phyloP scores from a whole-genome alignment of 495 filamentous ascomycete genomes.

The Chaetomium tenue region DNA sequence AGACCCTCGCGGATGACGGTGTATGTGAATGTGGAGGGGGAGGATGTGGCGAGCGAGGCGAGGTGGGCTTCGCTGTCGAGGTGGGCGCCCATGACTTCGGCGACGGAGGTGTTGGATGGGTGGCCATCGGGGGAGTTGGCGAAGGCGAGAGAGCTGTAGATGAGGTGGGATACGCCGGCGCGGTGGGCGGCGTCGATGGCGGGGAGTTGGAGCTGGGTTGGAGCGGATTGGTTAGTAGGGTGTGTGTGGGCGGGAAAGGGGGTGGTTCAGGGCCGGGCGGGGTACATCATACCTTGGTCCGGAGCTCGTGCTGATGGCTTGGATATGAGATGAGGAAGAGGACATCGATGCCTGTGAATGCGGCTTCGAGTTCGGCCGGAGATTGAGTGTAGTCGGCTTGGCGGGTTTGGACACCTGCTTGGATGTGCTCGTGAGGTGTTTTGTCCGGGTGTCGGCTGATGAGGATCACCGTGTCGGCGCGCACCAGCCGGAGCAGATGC shows the following conservation, averaged over 20 bases:
- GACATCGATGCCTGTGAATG: slow-evolving; percentile 44
- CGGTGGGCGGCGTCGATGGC: slow-evolving; percentile 59
- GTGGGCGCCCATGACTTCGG: slow-evolving; percentile 68
- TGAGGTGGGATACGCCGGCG: slow-evolving; percentile 60
- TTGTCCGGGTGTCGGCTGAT: slow-evolving; percentile 49
- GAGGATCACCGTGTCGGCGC: slow-evolving; percentile 43
- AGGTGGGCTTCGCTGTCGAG: slow-evolving; percentile 61
- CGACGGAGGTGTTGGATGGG: slow-evolving; percentile 27
- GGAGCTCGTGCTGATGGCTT: slow-evolving; percentile 33
- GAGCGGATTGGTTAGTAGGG: background rate
- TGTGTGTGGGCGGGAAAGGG: background rate
- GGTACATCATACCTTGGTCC: slow-evolving; percentile 29
- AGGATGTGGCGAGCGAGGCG: slow-evolving; percentile 30
- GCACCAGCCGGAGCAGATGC: slow-evolving; percentile 44
- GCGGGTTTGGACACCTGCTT: slow-evolving; percentile 37
- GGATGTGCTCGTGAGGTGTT: slow-evolving; percentile 27
- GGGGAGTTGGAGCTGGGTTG: slow-evolving; percentile 29
- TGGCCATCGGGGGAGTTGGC: too few species aligned
- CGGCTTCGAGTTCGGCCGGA: slow-evolving; percentile 35
- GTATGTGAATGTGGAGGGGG: slow-evolving; percentile 29
- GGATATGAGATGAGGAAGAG: slow-evolving; percentile 55
- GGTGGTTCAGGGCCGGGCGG: background rate
- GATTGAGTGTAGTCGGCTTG: slow-evolving; percentile 42
- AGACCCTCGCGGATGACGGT: slow-evolving; percentile 62
- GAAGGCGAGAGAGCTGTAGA: slow-evolving; percentile 67